Conservation (phyloP, 805 yeast species). For the Hanseniaspora valbyensis region DNA sequence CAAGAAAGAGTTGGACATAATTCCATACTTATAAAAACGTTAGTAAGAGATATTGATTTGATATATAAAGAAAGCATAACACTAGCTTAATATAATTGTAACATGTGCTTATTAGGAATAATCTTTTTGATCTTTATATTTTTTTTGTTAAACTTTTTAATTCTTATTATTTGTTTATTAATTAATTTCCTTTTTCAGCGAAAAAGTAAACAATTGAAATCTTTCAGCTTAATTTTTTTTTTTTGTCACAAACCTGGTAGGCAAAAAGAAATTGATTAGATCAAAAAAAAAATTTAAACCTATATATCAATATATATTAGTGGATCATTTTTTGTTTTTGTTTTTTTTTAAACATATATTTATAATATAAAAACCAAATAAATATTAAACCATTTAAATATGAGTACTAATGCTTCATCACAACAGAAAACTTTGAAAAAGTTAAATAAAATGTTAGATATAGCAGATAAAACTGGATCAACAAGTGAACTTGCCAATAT, state of each 20-base stretch:
- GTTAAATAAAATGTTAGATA: constrained; percentile 11
- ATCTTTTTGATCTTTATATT: neutral
- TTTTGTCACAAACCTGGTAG: neutral
- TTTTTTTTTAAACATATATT: neutral
- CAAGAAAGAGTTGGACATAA: constrained; percentile 26
- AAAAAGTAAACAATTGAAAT: neutral
- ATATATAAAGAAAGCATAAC: constrained; percentile 15
- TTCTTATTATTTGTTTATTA: neutral
- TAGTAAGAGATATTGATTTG: constrained; percentile 25
- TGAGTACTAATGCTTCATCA: neutral
- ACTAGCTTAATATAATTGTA: neutral
- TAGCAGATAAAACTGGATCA: constrained; percentile 14
- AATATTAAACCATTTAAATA: neutral
- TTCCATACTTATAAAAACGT: constrained; percentile 28
- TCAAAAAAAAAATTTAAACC: too few species aligned
- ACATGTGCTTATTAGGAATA: neutral
- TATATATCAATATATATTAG: too few species aligned
- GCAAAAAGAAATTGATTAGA: too few species aligned
- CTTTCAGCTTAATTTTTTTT: neutral
- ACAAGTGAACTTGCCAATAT: constrained; percentile 11
- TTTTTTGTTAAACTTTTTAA: neutral
- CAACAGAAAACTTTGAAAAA: constrained; percentile 4
- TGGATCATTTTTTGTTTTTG: too few species aligned
- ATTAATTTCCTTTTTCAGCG: neutral
- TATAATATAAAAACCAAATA: neutral